Base-by-base conservation (phyloP, 2,329 filamentous ascomycete species). In the Taxawa tesnikishii region DNA sequence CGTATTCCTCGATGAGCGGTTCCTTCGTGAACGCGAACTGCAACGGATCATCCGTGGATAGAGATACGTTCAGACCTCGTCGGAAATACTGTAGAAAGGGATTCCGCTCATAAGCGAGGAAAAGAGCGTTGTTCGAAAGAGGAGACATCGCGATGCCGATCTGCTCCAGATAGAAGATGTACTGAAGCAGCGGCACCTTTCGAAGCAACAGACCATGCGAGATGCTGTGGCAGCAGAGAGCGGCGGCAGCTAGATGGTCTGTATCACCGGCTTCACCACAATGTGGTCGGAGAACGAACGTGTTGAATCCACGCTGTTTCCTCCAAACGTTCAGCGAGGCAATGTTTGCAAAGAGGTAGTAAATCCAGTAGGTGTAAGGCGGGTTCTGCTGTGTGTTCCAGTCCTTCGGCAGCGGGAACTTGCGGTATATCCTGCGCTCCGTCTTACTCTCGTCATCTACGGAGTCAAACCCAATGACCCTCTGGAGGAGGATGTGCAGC, bases 91-190 rank as follows among this genome's bases (percentile, higher is more conserved):
- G 83, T 45, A 93, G 70, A 59, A 94, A 98, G 0, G 90, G 90
- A 46, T 98, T 98, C 37, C 92, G 77, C 56, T 98, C 90, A 50
- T 98, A 96, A 1, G 88, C 85, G 32, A 98, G 63, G 61, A 98
- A 98, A 18, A 98, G 62, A 0, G 90, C 90, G 47, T 98, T 98
- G 63, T 98, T 98, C 56, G 85, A 94, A 28, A 98, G 68, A 3
- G 90, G 90, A n/a, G 88, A 96, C 90, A 98, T 98, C 39, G 90
- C 90, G 41, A 98, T 90, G 36, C 90, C 90, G 40, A 98, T 94
- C 52, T 96, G 88, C 51, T 98, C 87, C 13, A 98, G 73, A 49
- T 98, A 98, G 62, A 94, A 98, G 31, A 96, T 75, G 56, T 98
- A 98, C 56, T 98, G 90, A 34, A 98, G 62, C 38, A 98, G 62